Percentiles rank a stretch among this genome's conserved stretches.
phyloP scores from a whole-genome alignment of 1,139 yeast species.

The Candida sp. region DNA sequence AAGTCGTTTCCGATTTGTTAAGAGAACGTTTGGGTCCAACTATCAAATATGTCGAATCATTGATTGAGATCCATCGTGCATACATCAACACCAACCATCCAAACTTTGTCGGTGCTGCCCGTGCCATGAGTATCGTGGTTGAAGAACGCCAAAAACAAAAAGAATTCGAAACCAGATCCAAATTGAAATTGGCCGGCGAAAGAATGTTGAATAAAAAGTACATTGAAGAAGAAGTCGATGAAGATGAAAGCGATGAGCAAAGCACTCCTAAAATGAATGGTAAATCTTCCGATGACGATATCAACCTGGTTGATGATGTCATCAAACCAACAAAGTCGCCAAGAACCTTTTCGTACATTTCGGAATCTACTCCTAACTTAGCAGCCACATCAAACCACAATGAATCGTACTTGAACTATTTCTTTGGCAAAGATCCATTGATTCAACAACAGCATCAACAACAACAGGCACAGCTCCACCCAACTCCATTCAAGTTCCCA shows the following conservation, averaged over 20 bases:
- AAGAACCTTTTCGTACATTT: slow-evolving; percentile 21
- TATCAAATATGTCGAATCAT: slow-evolving; percentile 83
- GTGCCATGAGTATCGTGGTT: slow-evolving; percentile 88
- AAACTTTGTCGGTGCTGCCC: slow-evolving; percentile 93
- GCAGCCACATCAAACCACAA: slow-evolving; percentile 3
- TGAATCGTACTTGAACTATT: slow-evolving; percentile 81
- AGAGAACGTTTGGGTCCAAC: slow-evolving; percentile 96
- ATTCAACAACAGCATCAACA: slow-evolving; percentile 45
- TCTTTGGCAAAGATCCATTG: slow-evolving; percentile 84
- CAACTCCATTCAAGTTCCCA: slow-evolving; percentile 49
- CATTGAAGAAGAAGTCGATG: slow-evolving; percentile 13
- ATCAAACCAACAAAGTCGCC: slow-evolving; percentile 27
- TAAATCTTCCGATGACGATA: slow-evolving; percentile 20
- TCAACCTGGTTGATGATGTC: slow-evolving; percentile 45
- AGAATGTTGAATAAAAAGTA: slow-evolving; percentile 21
- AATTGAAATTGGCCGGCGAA: slow-evolving; percentile 33
- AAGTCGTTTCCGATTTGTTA: slow-evolving; percentile 85
- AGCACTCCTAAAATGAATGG: slow-evolving; percentile 2
- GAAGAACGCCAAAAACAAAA: slow-evolving; percentile 62
- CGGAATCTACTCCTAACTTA: slow-evolving; percentile 20
- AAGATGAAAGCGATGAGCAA: slow-evolving; percentile 14
- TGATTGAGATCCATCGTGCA: slow-evolving; percentile 91
- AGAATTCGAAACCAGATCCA: slow-evolving; percentile 31
- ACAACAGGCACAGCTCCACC: slow-evolving; percentile 48
- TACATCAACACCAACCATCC: slow-evolving; percentile 98